Conservation (phyloP, 495 filamentous ascomycete genomes). For the Trichoderma asperelloides region DNA sequence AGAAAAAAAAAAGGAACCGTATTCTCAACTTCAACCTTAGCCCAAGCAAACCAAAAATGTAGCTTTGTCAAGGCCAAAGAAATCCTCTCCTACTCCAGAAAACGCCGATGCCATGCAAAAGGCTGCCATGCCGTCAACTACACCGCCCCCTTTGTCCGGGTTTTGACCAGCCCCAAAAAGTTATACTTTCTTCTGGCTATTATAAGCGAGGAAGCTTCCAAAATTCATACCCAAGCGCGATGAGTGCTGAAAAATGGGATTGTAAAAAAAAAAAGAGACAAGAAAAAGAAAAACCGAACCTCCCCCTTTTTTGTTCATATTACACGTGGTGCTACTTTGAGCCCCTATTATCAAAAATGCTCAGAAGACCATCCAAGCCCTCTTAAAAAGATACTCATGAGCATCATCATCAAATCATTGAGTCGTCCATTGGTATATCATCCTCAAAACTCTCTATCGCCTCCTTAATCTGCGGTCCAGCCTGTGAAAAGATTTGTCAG, state of each 20-base stretch:
- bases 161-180: not conserved
- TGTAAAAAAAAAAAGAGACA: not conserved
- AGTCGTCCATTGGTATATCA: slow-evolving; percentile 69
- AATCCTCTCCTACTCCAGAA: not conserved
- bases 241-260: slow-evolving; percentile 11
- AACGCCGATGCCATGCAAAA: slow-evolving; percentile 27
- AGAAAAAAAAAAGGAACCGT: not conserved
- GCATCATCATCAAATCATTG: slow-evolving; percentile 39
- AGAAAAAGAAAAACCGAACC: slow-evolving; percentile 5
- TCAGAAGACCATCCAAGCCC: slow-evolving; percentile 11
- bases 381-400: slow-evolving; percentile 8
- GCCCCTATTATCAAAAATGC: slow-evolving; percentile 10
- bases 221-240: not conserved
- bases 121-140: not conserved
- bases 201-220: not conserved
- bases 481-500: slow-evolving; percentile 42
- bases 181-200: not conserved
- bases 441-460: slow-evolving; percentile 86
- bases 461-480: slow-evolving; percentile 83
- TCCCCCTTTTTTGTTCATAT: slow-evolving; percentile 5
- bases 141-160: not conserved
- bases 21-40: not conserved
- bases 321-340: not conserved
- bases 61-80: not conserved
- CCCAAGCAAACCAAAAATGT: not conserved